A percentile compares a stretch with the other conserved stretches of the same genome.
Conservation (phyloP, 306 rosid genomes). For the Erythrophleum fordii region DNA sequence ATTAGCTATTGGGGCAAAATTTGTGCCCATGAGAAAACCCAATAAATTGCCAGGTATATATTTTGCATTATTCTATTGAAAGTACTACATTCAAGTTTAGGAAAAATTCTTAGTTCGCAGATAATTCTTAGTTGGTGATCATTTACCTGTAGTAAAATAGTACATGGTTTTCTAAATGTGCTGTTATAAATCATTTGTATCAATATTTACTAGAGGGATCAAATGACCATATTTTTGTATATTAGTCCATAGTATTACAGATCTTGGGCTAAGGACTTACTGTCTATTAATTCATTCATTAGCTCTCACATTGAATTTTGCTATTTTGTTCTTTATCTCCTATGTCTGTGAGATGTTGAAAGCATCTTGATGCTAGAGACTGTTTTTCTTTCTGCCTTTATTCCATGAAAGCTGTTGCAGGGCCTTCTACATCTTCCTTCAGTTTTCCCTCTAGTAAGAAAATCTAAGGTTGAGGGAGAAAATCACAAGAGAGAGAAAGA, state of each 20-base stretch:
- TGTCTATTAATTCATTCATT: not conserved
- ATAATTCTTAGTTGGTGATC: conserved; percentile 9
- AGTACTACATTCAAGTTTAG: not conserved
- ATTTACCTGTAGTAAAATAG: not conserved
- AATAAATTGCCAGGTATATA: conserved; percentile 89
- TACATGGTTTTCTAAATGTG: not conserved
- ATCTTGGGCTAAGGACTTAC: not conserved
- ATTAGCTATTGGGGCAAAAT: conserved; percentile 94
- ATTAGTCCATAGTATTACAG: not conserved
- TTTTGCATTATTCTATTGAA: conserved; percentile 16
- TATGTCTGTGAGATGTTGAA: not conserved
- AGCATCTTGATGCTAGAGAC: not conserved
- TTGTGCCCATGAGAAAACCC: conserved; percentile 99
- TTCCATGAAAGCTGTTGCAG: not conserved
- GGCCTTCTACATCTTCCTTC: not conserved
- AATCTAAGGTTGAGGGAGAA: not conserved
- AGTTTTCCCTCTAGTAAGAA: not conserved
- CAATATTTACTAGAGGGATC: not conserved
- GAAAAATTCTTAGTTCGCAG: conserved; percentile 21
- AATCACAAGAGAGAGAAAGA: not conserved
- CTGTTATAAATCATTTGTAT: not conserved
- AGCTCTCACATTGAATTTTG: not conserved
- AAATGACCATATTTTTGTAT: not conserved
- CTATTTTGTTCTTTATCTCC: not conserved
- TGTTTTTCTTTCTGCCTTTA: not conserved